phyloP scores from a whole-genome alignment of 2,329 filamentous ascomycete species.

The Phyllosticta paracitricarpa region DNA sequence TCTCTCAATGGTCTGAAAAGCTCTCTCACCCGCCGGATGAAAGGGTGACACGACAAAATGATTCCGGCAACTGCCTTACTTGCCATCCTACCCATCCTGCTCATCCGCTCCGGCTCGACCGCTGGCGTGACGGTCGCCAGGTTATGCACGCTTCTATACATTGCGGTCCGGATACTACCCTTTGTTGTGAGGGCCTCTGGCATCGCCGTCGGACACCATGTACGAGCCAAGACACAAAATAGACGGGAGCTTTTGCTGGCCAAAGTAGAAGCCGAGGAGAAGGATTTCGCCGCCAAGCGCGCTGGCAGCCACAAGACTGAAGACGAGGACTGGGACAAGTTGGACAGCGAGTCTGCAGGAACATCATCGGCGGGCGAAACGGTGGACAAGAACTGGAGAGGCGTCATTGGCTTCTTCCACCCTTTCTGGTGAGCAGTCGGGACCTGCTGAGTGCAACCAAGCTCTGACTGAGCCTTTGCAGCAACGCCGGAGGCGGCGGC shows the following conservation, averaged over 20 bases:
- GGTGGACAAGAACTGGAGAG: constrained; percentile 58
- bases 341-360: constrained; percentile 44
- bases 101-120: constrained; percentile 12
- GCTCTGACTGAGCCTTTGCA: constrained; percentile 30
- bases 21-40: constrained; percentile 1
- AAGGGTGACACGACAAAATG: constrained; percentile 12
- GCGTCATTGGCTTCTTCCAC: constrained; percentile 92
- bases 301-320: constrained; percentile 21
- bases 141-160: constrained; percentile 9
- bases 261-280: constrained; percentile 23
- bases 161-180: constrained; percentile 19
- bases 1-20: constrained; percentile 1
- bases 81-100: constrained; percentile 19
- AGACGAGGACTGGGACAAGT: constrained; percentile 62
- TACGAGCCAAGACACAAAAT: constrained; percentile 23
- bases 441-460: background rate
- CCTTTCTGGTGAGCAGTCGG: constrained; percentile 66
- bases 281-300: constrained; percentile 14
- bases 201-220: constrained; percentile 20
- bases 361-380: constrained; percentile 34
- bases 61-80: constrained; percentile 9
- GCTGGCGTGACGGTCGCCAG: constrained; percentile 3
- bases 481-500: constrained; percentile 91
- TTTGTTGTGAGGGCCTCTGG: constrained; percentile 20
- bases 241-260: constrained; percentile 25